Evolutionary conservation across 495 filamentous ascomycete species (phyloP).

Genomic region (Podospora comata): DNA sequence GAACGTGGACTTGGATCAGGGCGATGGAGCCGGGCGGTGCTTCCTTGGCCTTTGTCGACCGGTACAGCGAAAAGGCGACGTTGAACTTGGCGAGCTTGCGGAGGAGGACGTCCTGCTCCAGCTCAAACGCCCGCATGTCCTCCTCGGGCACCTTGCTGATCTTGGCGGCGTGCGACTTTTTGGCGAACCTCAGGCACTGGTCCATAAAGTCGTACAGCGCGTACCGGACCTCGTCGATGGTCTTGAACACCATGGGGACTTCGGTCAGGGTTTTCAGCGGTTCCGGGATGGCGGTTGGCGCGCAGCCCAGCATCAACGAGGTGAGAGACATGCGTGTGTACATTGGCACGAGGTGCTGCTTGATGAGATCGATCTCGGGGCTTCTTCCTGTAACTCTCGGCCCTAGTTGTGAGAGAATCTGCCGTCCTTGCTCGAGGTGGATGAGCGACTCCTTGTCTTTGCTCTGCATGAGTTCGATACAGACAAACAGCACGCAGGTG

Average conservation of each 20-base stretch:
- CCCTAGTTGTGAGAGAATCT: conserved; percentile 39
- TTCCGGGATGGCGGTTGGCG: conserved; percentile 28
- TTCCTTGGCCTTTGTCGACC: conserved; percentile 20
- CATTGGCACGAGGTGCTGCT: conserved; percentile 43
- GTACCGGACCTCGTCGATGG: conserved; percentile 32
- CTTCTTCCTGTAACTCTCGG: conserved; percentile 20
- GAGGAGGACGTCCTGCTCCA: conserved; percentile 31
- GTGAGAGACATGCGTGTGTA: conserved; percentile 41
- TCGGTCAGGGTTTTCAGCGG: conserved; percentile 33
- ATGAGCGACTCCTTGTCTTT: conserved; percentile 45
- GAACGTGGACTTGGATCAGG: conserved; percentile 32
- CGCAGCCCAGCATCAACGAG: conserved; percentile 37
- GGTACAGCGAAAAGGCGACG: conserved; percentile 36
- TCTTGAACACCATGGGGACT: conserved; percentile 31
- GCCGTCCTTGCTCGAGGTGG: conserved; percentile 41
- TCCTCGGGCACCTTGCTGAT: conserved; percentile 20
- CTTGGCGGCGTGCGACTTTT: conserved; percentile 29
- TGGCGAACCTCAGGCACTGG: conserved; percentile 33
- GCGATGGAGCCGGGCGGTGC: conserved; percentile 27
- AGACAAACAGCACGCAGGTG: conserved; percentile 57
- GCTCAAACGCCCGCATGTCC: conserved; percentile 29
- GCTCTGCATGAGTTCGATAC: conserved; percentile 54
- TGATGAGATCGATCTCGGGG: conserved; percentile 35
- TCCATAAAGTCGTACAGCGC: conserved; percentile 38
- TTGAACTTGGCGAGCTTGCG: conserved; percentile 34